Evolutionary conservation across 129 eudicot genomes (phyloP).

Genomic region (Arctium lappa): DNA sequence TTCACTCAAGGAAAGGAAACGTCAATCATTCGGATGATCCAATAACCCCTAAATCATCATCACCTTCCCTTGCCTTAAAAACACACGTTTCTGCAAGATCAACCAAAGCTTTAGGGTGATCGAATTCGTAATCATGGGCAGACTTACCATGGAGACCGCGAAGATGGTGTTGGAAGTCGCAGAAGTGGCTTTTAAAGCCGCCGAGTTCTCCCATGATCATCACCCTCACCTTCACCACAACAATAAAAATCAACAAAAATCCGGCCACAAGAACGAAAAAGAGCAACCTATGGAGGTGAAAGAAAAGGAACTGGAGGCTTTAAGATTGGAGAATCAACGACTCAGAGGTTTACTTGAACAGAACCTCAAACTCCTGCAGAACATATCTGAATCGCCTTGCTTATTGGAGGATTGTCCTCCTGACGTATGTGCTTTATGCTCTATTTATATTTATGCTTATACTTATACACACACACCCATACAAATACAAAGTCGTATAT

Average conservation of each 20-base stretch:
- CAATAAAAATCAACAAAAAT: conserved; percentile 9
- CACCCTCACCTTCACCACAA: conserved; percentile 34
- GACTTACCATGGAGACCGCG: conserved; percentile 54
- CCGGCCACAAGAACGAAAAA: conserved; percentile 14
- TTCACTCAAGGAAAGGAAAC: not conserved
- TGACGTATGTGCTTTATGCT: conserved; percentile 46
- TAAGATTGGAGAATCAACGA: conserved; percentile 67
- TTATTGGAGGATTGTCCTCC: conserved; percentile 72
- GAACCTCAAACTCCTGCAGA: conserved; percentile 64
- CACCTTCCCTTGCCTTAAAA: conserved; percentile 13
- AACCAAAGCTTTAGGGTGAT: not conserved
- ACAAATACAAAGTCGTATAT: not conserved
- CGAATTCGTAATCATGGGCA: conserved; percentile 16
- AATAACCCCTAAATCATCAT: conserved; percentile 21
- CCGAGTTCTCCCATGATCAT: conserved; percentile 57
- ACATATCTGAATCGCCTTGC: conserved; percentile 57
- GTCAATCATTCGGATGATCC: conserved; percentile 5
- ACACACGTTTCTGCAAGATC: conserved; percentile 9
- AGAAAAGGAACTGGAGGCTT: conserved; percentile 38
- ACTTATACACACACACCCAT: not conserved
- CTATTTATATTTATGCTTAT: not conserved
- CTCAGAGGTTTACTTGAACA: conserved; percentile 61
- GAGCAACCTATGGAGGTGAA: conserved; percentile 23
- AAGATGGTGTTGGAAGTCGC: conserved; percentile 93
- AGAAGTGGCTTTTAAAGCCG: conserved; percentile 76